phyloP scores from a whole-genome alignment of 805 yeast genomes.

The Wickerhamiella shivajii region DNA sequence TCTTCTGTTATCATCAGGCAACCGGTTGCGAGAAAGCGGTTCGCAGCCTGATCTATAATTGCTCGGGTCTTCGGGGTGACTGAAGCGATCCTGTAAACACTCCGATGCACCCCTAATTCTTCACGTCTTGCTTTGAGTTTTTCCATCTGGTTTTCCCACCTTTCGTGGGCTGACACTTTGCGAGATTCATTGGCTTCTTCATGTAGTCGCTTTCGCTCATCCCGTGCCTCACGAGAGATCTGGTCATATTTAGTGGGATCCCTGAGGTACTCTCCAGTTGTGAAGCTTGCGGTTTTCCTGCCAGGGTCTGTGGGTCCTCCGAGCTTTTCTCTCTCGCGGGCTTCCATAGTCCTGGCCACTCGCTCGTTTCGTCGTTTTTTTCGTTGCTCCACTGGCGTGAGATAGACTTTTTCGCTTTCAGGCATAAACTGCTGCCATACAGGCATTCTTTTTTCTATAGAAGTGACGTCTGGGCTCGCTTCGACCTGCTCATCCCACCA shows the following conservation, averaged over 20 bases:
- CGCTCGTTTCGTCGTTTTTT: slow-evolving; percentile 59
- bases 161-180: slow-evolving; percentile 43
- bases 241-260: slow-evolving; percentile 83
- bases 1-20: too few species aligned
- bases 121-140: too few species aligned
- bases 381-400: slow-evolving; percentile 67
- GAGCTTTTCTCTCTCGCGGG: slow-evolving; percentile 59
- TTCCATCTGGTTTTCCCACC: slow-evolving; percentile 33
- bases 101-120: too few species aligned
- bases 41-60: too few species aligned
- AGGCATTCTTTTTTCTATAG: slow-evolving; percentile 32
- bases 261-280: slow-evolving; percentile 68
- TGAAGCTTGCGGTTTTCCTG: slow-evolving; percentile 69
- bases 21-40: too few species aligned
- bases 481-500: slow-evolving; percentile 70
- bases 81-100: too few species aligned
- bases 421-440: slow-evolving; percentile 39
- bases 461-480: slow-evolving; percentile 13
- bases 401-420: slow-evolving; percentile 33
- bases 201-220: slow-evolving; percentile 45
- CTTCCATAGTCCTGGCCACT: slow-evolving; percentile 44
- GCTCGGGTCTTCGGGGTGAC: too few species aligned
- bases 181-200: slow-evolving; percentile 45
- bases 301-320: slow-evolving; percentile 83
- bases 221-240: slow-evolving; percentile 54